Evolutionary conservation across 192 early-diverging fungal genomes (phyloP).

Genomic region (Backusella morwellensis): DNA sequence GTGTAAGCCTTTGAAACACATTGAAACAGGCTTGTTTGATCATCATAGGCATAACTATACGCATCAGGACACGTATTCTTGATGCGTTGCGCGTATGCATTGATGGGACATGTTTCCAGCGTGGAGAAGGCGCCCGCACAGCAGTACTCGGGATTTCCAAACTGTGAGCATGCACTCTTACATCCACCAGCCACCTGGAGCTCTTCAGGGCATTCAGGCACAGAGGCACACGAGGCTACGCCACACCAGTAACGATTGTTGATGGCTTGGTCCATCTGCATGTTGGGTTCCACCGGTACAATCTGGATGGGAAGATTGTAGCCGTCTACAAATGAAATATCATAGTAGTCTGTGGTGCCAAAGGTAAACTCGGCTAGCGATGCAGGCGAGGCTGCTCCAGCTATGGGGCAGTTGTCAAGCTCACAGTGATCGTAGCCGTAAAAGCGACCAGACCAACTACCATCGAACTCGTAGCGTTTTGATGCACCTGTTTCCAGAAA

Average conservation of each 20-base stretch:
- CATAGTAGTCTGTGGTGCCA: constrained; percentile 21
- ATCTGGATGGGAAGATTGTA: constrained; percentile 34
- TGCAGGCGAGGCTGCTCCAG: constrained; percentile 9
- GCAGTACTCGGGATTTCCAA: constrained; percentile 17
- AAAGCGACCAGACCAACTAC: constrained; percentile 8
- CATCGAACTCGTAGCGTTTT: neutral
- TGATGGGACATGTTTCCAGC: constrained; percentile 8
- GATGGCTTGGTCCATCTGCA: neutral
- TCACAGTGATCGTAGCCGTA: neutral
- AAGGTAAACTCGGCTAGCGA: constrained; percentile 35
- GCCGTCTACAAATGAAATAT: constrained; percentile 36
- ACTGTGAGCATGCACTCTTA: constrained; percentile 26
- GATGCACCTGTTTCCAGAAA: neutral
- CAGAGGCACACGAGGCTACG: neutral
- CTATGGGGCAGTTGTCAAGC: neutral
- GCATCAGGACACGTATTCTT: constrained; percentile 31
- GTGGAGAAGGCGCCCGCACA: constrained; percentile 22
- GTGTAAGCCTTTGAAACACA: constrained; percentile 21
- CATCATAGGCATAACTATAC: constrained; percentile 33
- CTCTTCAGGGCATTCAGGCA: constrained; percentile 26
- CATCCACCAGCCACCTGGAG: constrained; percentile 11
- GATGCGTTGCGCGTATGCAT: constrained; percentile 12
- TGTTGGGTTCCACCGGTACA: neutral
- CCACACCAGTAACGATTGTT: constrained; percentile 11
- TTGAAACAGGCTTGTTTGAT: constrained; percentile 19